Evolutionary conservation across 257 asterid species (phyloP).

Genomic region (Sherardia arvensis): DNA sequence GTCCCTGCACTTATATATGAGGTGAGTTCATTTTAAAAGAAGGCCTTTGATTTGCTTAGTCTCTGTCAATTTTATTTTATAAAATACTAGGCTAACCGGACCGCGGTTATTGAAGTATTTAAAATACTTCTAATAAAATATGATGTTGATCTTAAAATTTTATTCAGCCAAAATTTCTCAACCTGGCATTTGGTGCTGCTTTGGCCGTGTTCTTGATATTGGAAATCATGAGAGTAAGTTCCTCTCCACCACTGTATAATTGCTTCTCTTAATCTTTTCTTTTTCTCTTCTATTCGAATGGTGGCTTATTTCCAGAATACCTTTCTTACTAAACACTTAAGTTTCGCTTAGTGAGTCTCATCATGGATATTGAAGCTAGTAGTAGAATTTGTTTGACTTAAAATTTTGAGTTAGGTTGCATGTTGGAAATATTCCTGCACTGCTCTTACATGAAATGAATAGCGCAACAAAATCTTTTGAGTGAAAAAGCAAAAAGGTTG

Average conservation of each 20-base stretch:
- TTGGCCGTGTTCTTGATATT: slow-evolving; percentile 74
- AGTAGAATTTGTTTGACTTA: background rate
- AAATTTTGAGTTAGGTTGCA: background rate
- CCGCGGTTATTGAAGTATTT: too few relatives aligned
- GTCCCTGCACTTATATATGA: slow-evolving; percentile 42
- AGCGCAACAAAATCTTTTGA: background rate
- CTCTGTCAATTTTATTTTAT: background rate
- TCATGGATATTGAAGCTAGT: background rate
- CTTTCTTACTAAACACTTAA: background rate
- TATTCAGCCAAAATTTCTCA: slow-evolving; percentile 45
- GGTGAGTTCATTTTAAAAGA: slow-evolving; percentile 20
- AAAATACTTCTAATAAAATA: too few relatives aligned
- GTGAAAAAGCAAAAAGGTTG: background rate
- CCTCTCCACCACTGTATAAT: slow-evolving; percentile 8
- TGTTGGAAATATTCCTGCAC: background rate
- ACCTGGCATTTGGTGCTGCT: slow-evolving; percentile 92
- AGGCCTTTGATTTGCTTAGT: slow-evolving; percentile 2
- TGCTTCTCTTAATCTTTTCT: background rate
- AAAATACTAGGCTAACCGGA: too few relatives aligned
- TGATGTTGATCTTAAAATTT: slow-evolving; percentile 8
- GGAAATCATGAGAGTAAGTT: slow-evolving; percentile 87
- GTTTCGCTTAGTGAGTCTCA: background rate
- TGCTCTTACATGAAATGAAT: background rate
- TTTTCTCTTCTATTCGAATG: background rate
- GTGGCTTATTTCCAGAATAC: background rate